Conservation (phyloP, 805 yeast species). For the Candida endomychidarum region DNA sequence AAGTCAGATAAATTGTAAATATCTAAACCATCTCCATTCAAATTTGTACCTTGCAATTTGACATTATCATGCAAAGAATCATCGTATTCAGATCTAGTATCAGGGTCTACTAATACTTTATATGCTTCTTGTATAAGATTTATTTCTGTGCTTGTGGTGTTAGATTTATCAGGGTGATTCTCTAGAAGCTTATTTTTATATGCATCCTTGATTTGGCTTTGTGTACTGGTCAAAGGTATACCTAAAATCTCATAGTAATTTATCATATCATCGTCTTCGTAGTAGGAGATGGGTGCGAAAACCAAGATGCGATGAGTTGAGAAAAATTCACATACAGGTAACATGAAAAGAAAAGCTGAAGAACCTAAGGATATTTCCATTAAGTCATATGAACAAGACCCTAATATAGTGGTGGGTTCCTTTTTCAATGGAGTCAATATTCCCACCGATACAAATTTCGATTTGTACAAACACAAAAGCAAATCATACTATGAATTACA, state of each 20-base stretch:
- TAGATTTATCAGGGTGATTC: constrained; percentile 77
- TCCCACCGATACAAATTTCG: constrained; percentile 59
- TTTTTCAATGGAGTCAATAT: constrained; percentile 76
- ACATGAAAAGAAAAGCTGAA: constrained; percentile 15
- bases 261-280: constrained; percentile 4
- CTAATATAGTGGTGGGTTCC: constrained; percentile 59
- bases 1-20: constrained; percentile 65
- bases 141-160: constrained; percentile 7
- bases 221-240: constrained; percentile 37
- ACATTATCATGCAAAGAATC: constrained; percentile 28
- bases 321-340: constrained; percentile 4
- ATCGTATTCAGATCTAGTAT: constrained; percentile 53
- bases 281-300: neutral
- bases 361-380: constrained; percentile 42
- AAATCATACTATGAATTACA: constrained; percentile 52
- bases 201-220: constrained; percentile 54
- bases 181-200: constrained; percentile 59
- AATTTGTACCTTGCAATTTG: constrained; percentile 4
- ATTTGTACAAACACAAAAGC: constrained; percentile 54
- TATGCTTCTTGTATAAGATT: constrained; percentile 65
- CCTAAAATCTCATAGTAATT: constrained; percentile 56
- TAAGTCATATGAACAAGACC: constrained; percentile 39
- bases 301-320: constrained; percentile 12
- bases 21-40: constrained; percentile 68
- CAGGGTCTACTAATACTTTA: constrained; percentile 36